Evolutionary conservation across 352 stramenopile species (phyloP), one percentile per base, ranked within the genome.

Genomic region (Thalassiosira livingstoniorum): DNA sequence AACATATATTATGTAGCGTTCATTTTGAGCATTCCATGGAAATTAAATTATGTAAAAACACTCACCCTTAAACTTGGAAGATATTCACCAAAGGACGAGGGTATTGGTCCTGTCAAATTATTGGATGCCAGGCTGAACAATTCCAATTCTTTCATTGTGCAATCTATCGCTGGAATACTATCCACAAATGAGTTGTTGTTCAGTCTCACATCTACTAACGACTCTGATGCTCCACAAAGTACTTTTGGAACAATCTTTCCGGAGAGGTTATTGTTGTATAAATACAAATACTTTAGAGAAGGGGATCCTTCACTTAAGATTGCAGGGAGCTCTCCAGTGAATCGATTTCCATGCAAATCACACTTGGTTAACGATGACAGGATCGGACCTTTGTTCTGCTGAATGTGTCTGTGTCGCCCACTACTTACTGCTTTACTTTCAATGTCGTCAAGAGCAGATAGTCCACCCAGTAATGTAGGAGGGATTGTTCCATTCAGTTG

Each of bases 141-240:
- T 35, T 77, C 51, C n/a, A 77, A 65, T 58, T 57, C n/a, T 43
- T 61, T n/a, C 69, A 77, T 77, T 11, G 32, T 53, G 34, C 69
- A 77, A 18, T 32, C 0, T 11, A 77, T 25, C 21, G 53, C 35
- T 27, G 32, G 55, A 37, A 77, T 51, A 10, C 35, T 53, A 10
- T 57, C 69, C 2, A 15, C 25, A 37, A 77, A 77, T 43, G 39
- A 63, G 29, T 77, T 77, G n/a, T 77, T 77, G 23, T 61, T 69
- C 27, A 77, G 32, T 18, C 69, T 11, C 39, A 77, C 21, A 53
- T 77, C 69, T 2, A 63, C 18, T 21, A 77, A 31, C 43, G 35
- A 63, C 11, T 34, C 25, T 3, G 39, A 68, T 15, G 47, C 55
- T 62, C 35, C 3, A 43, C 69, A 77, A 31, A 77, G 34, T 29